Evolutionary conservation across 257 asterid genomes (phyloP).

Genomic region (Prunella vulgaris): DNA sequence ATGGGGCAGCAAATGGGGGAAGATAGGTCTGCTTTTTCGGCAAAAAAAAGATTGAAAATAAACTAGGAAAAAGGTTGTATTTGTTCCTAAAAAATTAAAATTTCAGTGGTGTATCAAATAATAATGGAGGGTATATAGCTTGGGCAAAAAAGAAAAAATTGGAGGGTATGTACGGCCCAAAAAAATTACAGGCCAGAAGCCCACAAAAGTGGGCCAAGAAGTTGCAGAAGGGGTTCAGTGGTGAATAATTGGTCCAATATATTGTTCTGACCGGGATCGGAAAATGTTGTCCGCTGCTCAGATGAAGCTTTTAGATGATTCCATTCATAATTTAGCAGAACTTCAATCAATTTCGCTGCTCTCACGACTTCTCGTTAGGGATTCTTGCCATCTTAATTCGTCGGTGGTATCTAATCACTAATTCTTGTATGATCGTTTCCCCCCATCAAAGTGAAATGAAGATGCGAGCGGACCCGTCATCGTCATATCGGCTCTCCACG

Average conservation of each 20-base stretch:
- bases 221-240: neutral
- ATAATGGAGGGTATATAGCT: too few species aligned
- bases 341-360: neutral
- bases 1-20: too few species aligned
- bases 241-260: neutral
- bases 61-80: too few species aligned
- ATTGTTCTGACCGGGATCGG: neutral
- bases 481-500: slow-evolving; percentile 36
- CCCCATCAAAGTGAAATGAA: slow-evolving; percentile 2
- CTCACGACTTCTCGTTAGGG: neutral
- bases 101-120: too few species aligned
- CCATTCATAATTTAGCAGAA: neutral
- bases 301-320: neutral
- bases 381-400: neutral
- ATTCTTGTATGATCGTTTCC: neutral
- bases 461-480: slow-evolving; percentile 27
- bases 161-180: too few species aligned
- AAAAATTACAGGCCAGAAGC: neutral
- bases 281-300: neutral
- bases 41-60: too few species aligned
- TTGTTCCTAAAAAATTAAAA: too few species aligned
- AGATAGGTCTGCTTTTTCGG: too few species aligned
- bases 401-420: neutral
- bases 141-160: too few species aligned
- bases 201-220: neutral